phyloP scores from a whole-genome alignment of 2,329 filamentous ascomycete genomes.

The Fusarium sp. region DNA sequence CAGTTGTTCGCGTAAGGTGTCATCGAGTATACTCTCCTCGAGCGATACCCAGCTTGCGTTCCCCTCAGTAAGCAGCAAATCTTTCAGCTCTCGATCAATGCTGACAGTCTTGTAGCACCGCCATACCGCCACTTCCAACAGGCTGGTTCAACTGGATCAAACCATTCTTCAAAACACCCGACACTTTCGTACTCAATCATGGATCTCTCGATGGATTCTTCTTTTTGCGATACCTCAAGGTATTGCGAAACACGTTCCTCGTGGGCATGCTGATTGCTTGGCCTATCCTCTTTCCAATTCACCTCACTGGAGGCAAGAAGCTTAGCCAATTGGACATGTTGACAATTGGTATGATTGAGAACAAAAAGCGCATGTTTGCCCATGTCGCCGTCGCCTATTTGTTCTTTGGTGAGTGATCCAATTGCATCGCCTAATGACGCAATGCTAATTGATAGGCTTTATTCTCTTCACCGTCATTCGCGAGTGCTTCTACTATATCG shows the following conservation, averaged over 20 bases:
- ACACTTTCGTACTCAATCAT: slow-evolving; percentile 87
- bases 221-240: slow-evolving; percentile 77
- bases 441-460: slow-evolving; percentile 65
- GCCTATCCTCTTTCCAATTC: slow-evolving; percentile 88
- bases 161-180: slow-evolving; percentile 75
- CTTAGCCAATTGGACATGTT: slow-evolving; percentile 79
- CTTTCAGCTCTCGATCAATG: slow-evolving; percentile 22
- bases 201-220: slow-evolving; percentile 94
- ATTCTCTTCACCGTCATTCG: slow-evolving; percentile 89
- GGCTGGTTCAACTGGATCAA: slow-evolving; percentile 77
- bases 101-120: slow-evolving; percentile 57
- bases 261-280: slow-evolving; percentile 87
- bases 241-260: slow-evolving; percentile 86
- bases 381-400: slow-evolving; percentile 85
- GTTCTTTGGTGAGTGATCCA: slow-evolving; percentile 65
- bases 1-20: slow-evolving; percentile 60
- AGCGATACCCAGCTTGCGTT: slow-evolving; percentile 61
- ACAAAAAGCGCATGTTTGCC: slow-evolving; percentile 77
- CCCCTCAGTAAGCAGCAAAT: slow-evolving; percentile 53
- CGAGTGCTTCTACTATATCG: slow-evolving; percentile 92
- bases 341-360: slow-evolving; percentile 79
- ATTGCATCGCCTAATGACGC: too few species aligned
- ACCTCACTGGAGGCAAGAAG: slow-evolving; percentile 80
- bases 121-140: slow-evolving; percentile 68
- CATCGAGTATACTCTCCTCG: slow-evolving; percentile 68